These are phyloP conservation scores for Keqinozyma sinolaborantium DNA, from an alignment of 1,139 yeast genomes.

Conservation along the genomic window DNA sequence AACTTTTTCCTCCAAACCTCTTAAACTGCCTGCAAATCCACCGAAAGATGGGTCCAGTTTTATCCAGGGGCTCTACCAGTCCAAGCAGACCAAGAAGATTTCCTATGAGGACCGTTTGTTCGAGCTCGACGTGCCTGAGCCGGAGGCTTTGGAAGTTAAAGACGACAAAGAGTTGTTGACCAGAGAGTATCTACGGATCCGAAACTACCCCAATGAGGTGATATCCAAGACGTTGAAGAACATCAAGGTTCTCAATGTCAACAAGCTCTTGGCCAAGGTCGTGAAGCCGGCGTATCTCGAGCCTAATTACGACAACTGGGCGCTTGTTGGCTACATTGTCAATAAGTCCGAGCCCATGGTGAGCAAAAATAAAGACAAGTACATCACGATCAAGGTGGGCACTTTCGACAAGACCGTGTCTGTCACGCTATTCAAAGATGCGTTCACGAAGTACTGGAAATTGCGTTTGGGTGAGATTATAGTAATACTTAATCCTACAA, in stretches of 20 bases:
- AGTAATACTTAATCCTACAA: slow-evolving; percentile 70
- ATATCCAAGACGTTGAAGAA: slow-evolving; percentile 27
- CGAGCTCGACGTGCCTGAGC: slow-evolving; percentile 14
- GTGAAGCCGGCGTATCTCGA: slow-evolving; percentile 64
- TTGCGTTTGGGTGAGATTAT: slow-evolving; percentile 70
- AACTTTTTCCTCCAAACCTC: slow-evolving; percentile 2
- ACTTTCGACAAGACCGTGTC: slow-evolving; percentile 59
- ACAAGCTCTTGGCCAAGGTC: slow-evolving; percentile 50
- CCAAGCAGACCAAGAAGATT: slow-evolving; percentile 8
- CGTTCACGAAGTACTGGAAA: slow-evolving; percentile 70
- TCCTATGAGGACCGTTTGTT: slow-evolving; percentile 20
- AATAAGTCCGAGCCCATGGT: slow-evolving; percentile 50
- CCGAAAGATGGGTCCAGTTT: slow-evolving; percentile 10
- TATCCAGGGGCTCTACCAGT: slow-evolving; percentile 11
- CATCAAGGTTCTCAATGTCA: slow-evolving; percentile 42
- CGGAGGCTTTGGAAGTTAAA: slow-evolving; percentile 7
- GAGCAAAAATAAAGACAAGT: slow-evolving; percentile 39
- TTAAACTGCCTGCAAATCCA: not conserved
- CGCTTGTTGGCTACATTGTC: slow-evolving; percentile 64
- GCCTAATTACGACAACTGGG: slow-evolving; percentile 74
- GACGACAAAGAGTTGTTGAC: slow-evolving; percentile 19
- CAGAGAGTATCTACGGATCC: slow-evolving; percentile 5
- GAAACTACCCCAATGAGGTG: slow-evolving; percentile 3
- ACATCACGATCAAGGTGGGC: slow-evolving; percentile 60
- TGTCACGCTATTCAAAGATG: slow-evolving; percentile 62